A percentile compares a stretch with the other conserved stretches of the same genome.
Evolutionary conservation across 2,329 filamentous ascomycete species (phyloP).

Genomic region (Trichothecium sympodiale): DNA sequence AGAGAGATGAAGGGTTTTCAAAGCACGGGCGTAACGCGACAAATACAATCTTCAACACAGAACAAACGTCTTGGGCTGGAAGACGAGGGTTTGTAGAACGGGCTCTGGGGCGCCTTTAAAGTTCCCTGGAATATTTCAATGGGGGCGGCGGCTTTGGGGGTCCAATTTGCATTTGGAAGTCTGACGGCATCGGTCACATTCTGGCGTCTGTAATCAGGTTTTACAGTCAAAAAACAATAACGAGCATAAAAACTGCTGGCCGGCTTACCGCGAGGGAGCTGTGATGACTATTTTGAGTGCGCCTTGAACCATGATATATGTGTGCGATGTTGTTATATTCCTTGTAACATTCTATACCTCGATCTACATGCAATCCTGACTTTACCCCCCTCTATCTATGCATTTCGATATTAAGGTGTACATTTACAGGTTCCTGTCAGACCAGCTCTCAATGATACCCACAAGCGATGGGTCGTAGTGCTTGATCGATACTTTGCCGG

Average conservation of each 20-base stretch:
- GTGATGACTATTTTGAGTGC: not conserved
- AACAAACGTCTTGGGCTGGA: no score
- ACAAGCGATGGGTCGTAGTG: slow-evolving; percentile 76
- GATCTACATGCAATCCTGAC: not conserved
- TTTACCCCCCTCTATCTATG: no score
- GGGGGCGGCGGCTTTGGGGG: slow-evolving; percentile 43
- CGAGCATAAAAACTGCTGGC: slow-evolving; percentile 25
- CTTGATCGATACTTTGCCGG: slow-evolving; percentile 62
- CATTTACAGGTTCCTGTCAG: slow-evolving; percentile 42
- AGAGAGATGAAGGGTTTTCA: slow-evolving; percentile 2
- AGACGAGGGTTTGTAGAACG: slow-evolving; percentile 30
- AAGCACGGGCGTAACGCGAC: no score
- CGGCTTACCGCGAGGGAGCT: slow-evolving; percentile 13
- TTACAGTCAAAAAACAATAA: slow-evolving; percentile 47
- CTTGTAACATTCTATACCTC: no score
- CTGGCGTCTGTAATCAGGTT: slow-evolving; percentile 58
- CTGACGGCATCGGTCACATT: slow-evolving; percentile 52
- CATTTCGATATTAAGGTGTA: no score
- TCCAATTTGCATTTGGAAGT: slow-evolving; percentile 55
- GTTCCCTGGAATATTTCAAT: slow-evolving; percentile 24
- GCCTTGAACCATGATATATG: not conserved
- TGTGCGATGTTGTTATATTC: no score
- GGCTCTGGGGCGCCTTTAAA: slow-evolving; percentile 9
- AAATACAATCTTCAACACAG: no score
- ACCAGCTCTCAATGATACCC: slow-evolving; percentile 78